These are phyloP conservation scores for Limonium bicolor DNA, from an alignment of 148 eudicot species.

Conservation along the genomic window DNA sequence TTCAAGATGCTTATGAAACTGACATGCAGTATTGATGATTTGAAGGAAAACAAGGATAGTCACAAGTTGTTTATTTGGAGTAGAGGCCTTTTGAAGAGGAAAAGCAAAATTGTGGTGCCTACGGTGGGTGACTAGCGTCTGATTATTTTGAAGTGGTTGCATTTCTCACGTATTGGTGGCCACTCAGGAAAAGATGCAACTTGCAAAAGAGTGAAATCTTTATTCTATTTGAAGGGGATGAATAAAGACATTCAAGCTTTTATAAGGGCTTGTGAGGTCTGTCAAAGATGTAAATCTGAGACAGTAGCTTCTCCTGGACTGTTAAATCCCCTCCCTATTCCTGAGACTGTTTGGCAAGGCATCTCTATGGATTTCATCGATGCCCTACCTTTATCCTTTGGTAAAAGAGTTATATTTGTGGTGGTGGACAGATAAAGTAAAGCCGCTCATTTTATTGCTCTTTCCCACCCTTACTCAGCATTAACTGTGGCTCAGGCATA, in stretches of 20 bases:
- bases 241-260: neutral
- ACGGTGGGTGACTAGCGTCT: neutral
- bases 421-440: too few species aligned
- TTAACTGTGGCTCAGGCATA: too few species aligned
- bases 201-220: too few species aligned
- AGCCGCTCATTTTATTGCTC: too few species aligned
- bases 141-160: neutral
- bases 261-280: neutral
- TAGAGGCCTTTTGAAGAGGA: neutral
- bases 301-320: too few species aligned
- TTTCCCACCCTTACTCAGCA: too few species aligned
- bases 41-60: too few species aligned
- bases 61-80: neutral
- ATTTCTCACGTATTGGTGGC: neutral
- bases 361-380: conserved; percentile 1
- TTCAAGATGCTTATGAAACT: too few species aligned
- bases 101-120: neutral
- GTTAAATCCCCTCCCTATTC: neutral
- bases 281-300: neutral
- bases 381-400: neutral
- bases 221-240: neutral
- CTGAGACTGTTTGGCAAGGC: neutral
- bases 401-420: neutral
- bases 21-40: too few species aligned
- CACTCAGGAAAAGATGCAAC: neutral